Conservation (phyloP, 75 land plant genomes). For the Chamaecyparis obtusa region DNA sequence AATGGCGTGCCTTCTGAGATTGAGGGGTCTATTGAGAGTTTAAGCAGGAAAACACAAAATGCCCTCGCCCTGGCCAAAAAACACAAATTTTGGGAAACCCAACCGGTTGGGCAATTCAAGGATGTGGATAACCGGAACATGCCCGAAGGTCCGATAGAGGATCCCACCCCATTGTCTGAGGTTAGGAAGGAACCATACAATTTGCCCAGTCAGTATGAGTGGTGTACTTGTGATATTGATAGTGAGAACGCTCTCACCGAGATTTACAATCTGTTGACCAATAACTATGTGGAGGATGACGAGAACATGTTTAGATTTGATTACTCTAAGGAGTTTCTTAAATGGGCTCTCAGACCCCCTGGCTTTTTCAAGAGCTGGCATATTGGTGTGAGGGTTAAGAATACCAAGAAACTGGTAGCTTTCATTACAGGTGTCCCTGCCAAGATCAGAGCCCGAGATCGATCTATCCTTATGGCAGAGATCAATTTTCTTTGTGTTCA, state of each 20-base stretch:
- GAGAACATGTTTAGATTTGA: slow-evolving; percentile 87
- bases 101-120: slow-evolving; percentile 79
- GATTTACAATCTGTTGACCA: slow-evolving; percentile 58
- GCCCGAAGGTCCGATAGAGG: slow-evolving; percentile 75
- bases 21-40: slow-evolving; percentile 22
- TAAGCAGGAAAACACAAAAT: slow-evolving; percentile 36
- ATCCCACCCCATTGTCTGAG: slow-evolving; percentile 58
- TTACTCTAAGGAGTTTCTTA: slow-evolving; percentile 70
- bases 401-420: slow-evolving; percentile 68
- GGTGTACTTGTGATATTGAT: slow-evolving; percentile 79
- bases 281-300: slow-evolving; percentile 86
- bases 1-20: slow-evolving; percentile 6
- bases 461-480: slow-evolving; percentile 71
- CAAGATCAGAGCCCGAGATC: slow-evolving; percentile 54
- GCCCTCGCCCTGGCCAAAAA: slow-evolving; percentile 31
- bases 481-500: slow-evolving; percentile 83
- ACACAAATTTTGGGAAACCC: slow-evolving; percentile 81
- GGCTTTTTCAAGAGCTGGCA: slow-evolving; percentile 73
- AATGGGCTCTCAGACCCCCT: slow-evolving; percentile 79
- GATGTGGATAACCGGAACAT: slow-evolving; percentile 44
- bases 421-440: slow-evolving; percentile 89
- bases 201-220: slow-evolving; percentile 70
- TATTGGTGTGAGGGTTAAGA: slow-evolving; percentile 69
- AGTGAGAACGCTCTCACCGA: slow-evolving; percentile 48
- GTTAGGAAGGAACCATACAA: slow-evolving; percentile 78